These are phyloP conservation scores for Coniophora puteana DNA, from an alignment of 1,284 basidiomycete species.

Conservation along the genomic window DNA sequence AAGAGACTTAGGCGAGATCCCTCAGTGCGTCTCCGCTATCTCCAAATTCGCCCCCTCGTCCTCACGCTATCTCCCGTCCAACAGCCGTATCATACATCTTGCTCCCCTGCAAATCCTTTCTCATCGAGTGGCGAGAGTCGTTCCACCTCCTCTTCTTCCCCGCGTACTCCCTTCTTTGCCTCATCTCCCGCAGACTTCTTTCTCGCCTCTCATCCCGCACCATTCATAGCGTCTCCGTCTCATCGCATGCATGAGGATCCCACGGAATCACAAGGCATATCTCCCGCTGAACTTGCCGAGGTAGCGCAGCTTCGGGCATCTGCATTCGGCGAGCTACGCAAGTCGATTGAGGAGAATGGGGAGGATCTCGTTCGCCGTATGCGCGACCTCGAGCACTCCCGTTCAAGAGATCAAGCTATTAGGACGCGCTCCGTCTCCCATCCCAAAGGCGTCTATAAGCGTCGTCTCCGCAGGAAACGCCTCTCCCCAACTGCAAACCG, in stretches of 20 bases:
- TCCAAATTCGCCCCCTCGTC: background rate
- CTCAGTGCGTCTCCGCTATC: constrained; percentile 44
- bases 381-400: constrained; percentile 61
- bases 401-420: constrained; percentile 41
- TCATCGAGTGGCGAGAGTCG: constrained; percentile 26
- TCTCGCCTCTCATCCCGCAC: constrained; percentile 38
- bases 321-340: constrained; percentile 62
- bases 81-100: constrained; percentile 13
- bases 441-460: constrained; percentile 32
- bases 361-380: constrained; percentile 68
- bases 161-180: constrained; percentile 38
- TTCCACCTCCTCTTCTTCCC: constrained; percentile 23
- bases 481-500: constrained; percentile 26
- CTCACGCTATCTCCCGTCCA: background rate
- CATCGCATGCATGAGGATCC: no score
- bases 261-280: no score
- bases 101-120: constrained; percentile 22
- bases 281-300: constrained; percentile 19
- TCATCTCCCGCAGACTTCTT: constrained; percentile 59
- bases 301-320: constrained; percentile 41
- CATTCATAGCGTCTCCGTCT: no score
- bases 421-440: constrained; percentile 30
- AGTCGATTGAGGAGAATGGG: constrained; percentile 56
- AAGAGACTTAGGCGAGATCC: constrained; percentile 47
- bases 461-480: constrained; percentile 34